These are phyloP conservation scores for Grifola frondosa DNA, from an alignment of 1,284 basidiomycete species.

Conservation along the genomic window DNA sequence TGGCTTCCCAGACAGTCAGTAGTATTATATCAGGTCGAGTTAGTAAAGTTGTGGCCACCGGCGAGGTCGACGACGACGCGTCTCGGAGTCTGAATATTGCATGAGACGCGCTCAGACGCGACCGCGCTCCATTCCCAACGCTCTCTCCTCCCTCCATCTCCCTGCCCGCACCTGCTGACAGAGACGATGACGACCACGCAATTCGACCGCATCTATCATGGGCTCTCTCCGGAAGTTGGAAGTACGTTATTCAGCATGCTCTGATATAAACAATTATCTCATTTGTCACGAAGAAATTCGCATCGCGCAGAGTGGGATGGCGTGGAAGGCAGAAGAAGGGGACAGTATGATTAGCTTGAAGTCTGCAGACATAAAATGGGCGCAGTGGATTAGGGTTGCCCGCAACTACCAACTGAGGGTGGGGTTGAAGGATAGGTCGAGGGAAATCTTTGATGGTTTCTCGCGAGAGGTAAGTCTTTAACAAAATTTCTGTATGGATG, in stretches of 20 bases:
- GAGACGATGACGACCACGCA: conserved; percentile 61
- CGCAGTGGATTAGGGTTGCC: conserved; percentile 89
- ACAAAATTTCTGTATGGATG: not conserved
- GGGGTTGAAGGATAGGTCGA: conserved; percentile 72
- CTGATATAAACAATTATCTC: not conserved
- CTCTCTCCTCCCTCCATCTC: conserved; percentile 16
- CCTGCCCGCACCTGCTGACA: conserved; percentile 2
- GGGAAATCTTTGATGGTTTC: conserved; percentile 94
- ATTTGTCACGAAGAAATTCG: conserved; percentile 68
- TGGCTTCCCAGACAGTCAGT: conserved; percentile 18
- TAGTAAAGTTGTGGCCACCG: conserved; percentile 3
- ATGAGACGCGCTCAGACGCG: conserved; percentile 8
- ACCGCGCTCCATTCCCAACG: conserved; percentile 16
- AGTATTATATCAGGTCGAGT: conserved; percentile 5
- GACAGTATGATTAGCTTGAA: conserved; percentile 68
- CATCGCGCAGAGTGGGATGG: conserved; percentile 85
- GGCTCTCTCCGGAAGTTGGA: conserved; percentile 70
- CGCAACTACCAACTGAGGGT: conserved; percentile 89
- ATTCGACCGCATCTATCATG: conserved; percentile 84
- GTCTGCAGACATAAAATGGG: conserved; percentile 80
- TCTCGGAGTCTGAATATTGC: not conserved
- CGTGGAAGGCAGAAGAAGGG: conserved; percentile 82
- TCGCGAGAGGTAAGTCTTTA: conserved; percentile 71
- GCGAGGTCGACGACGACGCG: conserved; percentile 6
- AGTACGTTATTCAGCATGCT: conserved; percentile 65